These are phyloP conservation scores for Hordeum vulgare DNA, from an alignment of 176 grass and related monocot genomes.

Conservation along the genomic window DNA sequence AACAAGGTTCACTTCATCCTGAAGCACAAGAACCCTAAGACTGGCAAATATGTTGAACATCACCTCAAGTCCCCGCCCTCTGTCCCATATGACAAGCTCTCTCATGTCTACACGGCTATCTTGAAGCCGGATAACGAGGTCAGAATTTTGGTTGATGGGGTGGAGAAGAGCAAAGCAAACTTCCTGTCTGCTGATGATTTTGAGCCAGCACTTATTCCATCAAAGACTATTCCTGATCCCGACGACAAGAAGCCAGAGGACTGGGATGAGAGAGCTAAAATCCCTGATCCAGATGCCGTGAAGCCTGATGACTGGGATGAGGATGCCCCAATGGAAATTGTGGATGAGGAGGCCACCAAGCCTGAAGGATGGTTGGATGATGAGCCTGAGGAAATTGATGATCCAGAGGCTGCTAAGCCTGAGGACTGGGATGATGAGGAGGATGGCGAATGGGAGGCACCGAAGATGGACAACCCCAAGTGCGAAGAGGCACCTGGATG, in stretches of 20 bases:
- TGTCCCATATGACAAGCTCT: constrained; percentile 82
- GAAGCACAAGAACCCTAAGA: constrained; percentile 94
- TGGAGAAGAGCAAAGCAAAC: constrained; percentile 80
- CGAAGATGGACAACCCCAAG: constrained; percentile 91
- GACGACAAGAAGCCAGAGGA: constrained; percentile 99
- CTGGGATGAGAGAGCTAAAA: constrained; percentile 92
- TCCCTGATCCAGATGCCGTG: constrained; percentile 67
- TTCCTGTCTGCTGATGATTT: constrained; percentile 84
- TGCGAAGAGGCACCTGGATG: constrained; percentile 90
- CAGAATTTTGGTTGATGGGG: constrained; percentile 81
- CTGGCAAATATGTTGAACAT: constrained; percentile 83
- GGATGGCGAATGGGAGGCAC: constrained; percentile 94
- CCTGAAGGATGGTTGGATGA: constrained; percentile 97
- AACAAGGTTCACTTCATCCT: constrained; percentile 99
- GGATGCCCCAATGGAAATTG: constrained; percentile 89
- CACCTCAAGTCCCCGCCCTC: constrained; percentile 90
- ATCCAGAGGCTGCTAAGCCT: constrained; percentile 77
- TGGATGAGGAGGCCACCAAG: constrained; percentile 80
- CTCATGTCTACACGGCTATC: constrained; percentile 94
- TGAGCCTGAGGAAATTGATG: constrained; percentile 90
- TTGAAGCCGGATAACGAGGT: constrained; percentile 82
- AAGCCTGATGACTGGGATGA: constrained; percentile 99
- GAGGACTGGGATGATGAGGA: constrained; percentile 99
- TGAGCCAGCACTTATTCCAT: constrained; percentile 74
- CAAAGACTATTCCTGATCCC: constrained; percentile 90